These are phyloP conservation scores for Cytospora mali DNA, from an alignment of 2,329 filamentous ascomycete genomes.

Conservation along the genomic window DNA sequence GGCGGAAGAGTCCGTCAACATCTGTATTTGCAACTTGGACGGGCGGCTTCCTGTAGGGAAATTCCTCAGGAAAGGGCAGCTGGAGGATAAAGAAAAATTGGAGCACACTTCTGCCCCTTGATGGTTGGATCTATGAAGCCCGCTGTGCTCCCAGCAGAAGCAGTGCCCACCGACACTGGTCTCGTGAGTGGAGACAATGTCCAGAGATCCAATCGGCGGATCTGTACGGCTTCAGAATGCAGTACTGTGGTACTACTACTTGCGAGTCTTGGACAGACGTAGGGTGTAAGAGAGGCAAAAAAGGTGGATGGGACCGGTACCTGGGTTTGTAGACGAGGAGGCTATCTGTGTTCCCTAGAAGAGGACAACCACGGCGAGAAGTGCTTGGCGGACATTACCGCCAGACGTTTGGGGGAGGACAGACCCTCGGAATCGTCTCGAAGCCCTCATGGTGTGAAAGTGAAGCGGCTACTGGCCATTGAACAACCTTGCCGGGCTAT, in stretches of 20 bases:
- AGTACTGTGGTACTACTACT: not conserved
- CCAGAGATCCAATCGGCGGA: constrained; percentile 18
- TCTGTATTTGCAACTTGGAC: constrained; percentile 3
- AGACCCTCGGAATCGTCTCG: constrained; percentile 9
- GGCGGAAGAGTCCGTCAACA: constrained; percentile 4
- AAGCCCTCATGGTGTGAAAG: constrained; percentile 8
- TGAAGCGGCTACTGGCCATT: constrained; percentile 15
- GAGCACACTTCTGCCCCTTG: constrained; percentile 19
- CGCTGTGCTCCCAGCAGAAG: constrained; percentile 15
- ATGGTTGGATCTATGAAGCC: constrained; percentile 15
- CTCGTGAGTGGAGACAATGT: constrained; percentile 20
- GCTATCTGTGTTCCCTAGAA: constrained; percentile 15
- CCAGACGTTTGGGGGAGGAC: constrained; percentile 12
- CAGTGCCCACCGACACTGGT: constrained; percentile 24
- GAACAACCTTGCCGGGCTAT: constrained; percentile 6
- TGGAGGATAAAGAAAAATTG: constrained; percentile 7
- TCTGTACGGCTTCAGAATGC: constrained; percentile 7
- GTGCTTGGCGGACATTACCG: constrained; percentile 9
- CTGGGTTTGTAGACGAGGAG: constrained; percentile 5
- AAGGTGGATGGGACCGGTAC: constrained; percentile 9
- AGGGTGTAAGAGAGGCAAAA: constrained; percentile 5
- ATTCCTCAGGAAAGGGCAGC: constrained; percentile 10
- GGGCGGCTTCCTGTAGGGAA: not conserved
- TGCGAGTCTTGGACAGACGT: not conserved
- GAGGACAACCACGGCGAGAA: constrained; percentile 5